Conservation (phyloP, 1,284 basidiomycete species). For the Psilocybe mexicana region DNA sequence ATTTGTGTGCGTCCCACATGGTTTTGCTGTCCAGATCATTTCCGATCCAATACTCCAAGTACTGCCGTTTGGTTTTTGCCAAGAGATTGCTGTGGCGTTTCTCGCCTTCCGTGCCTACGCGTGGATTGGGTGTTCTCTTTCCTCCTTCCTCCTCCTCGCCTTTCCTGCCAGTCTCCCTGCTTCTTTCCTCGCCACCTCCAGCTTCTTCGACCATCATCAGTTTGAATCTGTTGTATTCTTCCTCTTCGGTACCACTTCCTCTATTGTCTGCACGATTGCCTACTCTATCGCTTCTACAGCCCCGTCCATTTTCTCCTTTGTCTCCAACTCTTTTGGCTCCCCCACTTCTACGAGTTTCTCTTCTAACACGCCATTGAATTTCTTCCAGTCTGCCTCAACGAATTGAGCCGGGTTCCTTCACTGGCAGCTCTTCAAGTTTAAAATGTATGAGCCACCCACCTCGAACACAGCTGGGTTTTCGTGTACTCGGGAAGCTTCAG, state of each 20-base stretch:
- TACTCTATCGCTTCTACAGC: constrained; percentile 13
- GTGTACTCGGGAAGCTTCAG: no score
- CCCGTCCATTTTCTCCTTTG: constrained; percentile 28
- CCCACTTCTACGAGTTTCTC: background rate
- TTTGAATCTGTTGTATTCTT: constrained; percentile 23
- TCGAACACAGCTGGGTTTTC: no score
- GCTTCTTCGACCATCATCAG: constrained; percentile 32
- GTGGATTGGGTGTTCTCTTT: constrained; percentile 24
- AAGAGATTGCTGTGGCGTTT: constrained; percentile 25
- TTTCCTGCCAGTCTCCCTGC: constrained; percentile 2
- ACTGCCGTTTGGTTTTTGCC: constrained; percentile 29
- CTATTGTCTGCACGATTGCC: constrained; percentile 10
- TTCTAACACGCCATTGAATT: constrained; percentile 14
- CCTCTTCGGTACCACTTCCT: constrained; percentile 23
- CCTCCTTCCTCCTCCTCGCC: constrained; percentile 18
- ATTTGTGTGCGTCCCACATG: constrained; percentile 37
- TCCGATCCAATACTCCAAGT: constrained; percentile 38
- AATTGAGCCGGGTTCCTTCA: no score
- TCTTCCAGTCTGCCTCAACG: constrained; percentile 24
- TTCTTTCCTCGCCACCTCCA: constrained; percentile 14
- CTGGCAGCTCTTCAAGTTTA: no score
- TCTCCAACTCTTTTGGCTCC: background rate
- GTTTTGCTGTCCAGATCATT: constrained; percentile 18
- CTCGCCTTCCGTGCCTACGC: constrained; percentile 2
- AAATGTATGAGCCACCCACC: no score